These are phyloP conservation scores for Gossypium lobatum DNA, from an alignment of 441 rosid genomes.

Conservation along the genomic window DNA sequence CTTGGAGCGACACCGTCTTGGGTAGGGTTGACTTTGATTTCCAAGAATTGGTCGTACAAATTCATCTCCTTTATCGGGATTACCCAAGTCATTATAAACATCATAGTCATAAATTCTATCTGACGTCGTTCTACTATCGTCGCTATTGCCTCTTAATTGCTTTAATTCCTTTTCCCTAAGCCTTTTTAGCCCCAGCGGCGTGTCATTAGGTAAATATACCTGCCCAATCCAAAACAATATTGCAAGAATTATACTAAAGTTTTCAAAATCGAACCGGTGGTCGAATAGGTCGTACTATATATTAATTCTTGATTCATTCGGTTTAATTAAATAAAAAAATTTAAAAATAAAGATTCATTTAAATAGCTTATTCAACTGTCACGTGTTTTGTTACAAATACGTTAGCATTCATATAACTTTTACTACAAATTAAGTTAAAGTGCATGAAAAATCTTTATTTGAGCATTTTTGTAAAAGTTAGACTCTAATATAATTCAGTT, in stretches of 20 bases:
- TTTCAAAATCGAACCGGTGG: too few relatives aligned
- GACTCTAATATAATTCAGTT: too few relatives aligned
- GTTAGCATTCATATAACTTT: too few relatives aligned
- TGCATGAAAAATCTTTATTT: too few relatives aligned
- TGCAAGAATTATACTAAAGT: neutral
- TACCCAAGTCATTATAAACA: constrained; percentile 35
- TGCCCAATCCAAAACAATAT: constrained; percentile 8
- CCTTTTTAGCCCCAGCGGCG: constrained; percentile 34
- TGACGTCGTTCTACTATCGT: constrained; percentile 22
- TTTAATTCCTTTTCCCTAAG: constrained; percentile 31
- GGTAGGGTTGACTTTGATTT: neutral
- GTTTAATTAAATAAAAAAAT: too few relatives aligned
- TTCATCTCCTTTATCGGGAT: constrained; percentile 19
- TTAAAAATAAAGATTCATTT: too few relatives aligned
- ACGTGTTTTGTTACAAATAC: too few relatives aligned
- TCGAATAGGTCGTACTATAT: too few relatives aligned
- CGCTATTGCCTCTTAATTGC: constrained; percentile 29
- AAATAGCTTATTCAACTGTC: too few relatives aligned
- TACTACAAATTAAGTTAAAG: too few relatives aligned
- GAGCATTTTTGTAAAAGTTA: too few relatives aligned
- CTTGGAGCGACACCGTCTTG: neutral
- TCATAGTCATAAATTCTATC: constrained; percentile 41
- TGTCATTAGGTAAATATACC: constrained; percentile 33
- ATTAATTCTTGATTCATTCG: too few relatives aligned
- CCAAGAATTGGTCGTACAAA: neutral